A percentile compares a stretch with the other conserved stretches of the same genome.
Evolutionary conservation across 2,329 filamentous ascomycete genomes (phyloP).

Genomic region (Xylariaceae sp.): DNA sequence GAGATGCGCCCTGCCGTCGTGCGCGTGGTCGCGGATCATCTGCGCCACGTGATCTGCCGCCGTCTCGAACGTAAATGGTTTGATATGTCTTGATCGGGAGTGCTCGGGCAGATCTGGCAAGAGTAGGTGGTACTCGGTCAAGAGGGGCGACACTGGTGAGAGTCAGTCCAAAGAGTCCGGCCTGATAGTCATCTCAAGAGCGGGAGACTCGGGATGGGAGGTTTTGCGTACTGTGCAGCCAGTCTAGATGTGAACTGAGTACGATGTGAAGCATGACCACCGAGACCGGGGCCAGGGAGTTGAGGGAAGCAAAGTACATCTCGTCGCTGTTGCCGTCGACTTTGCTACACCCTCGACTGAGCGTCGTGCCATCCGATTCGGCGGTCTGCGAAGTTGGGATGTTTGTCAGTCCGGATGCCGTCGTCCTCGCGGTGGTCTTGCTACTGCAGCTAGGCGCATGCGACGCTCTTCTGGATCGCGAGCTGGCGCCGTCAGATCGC

Average conservation of each 20-base stretch:
- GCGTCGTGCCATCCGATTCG: too few relatives aligned
- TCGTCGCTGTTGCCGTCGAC: not conserved
- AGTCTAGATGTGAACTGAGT: slow-evolving; percentile 31
- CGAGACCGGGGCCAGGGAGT: slow-evolving; percentile 12
- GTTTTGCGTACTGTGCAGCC: slow-evolving; percentile 16
- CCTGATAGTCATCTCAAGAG: too few relatives aligned
- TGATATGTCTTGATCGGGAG: slow-evolving; percentile 30
- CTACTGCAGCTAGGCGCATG: too few relatives aligned
- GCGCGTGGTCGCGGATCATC: slow-evolving; percentile 35
- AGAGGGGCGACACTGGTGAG: slow-evolving; percentile 26
- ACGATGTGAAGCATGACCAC: slow-evolving; percentile 31
- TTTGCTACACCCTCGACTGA: not conserved
- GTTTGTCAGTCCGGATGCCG: too few relatives aligned
- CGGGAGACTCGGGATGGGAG: too few relatives aligned
- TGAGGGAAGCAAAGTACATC: slow-evolving; percentile 3
- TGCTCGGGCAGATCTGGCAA: slow-evolving; percentile 35
- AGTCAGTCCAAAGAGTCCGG: too few relatives aligned
- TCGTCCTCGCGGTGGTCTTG: too few relatives aligned
- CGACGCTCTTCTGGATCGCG: too few relatives aligned
- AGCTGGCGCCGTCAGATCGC: too few relatives aligned
- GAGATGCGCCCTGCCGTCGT: slow-evolving; percentile 33
- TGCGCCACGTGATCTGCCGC: slow-evolving; percentile 29
- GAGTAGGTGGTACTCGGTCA: slow-evolving; percentile 35
- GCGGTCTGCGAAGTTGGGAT: too few relatives aligned
- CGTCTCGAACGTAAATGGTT: slow-evolving; percentile 26